A percentile compares a stretch with the other conserved stretches of the same genome.
Evolutionary conservation across 2,329 filamentous ascomycete species (phyloP).

Genomic region (Aspergillus fischeri): DNA sequence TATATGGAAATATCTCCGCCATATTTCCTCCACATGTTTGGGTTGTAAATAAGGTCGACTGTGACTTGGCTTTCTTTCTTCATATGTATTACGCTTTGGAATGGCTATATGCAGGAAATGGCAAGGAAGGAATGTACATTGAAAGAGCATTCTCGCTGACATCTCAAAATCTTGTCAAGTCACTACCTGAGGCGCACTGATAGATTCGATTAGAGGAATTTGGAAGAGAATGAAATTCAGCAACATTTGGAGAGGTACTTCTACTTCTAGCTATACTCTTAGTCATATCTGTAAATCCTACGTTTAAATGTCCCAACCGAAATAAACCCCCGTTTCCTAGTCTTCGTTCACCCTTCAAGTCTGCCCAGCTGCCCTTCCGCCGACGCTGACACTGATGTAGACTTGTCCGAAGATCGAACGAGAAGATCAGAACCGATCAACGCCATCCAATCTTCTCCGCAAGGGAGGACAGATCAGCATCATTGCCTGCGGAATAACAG

Average conservation of each 20-base stretch:
- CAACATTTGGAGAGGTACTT: background rate
- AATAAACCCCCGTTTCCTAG: background rate
- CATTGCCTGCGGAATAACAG: background rate
- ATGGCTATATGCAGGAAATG: background rate
- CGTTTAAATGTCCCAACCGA: background rate
- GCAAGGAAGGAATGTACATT: background rate
- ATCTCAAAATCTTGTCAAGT: background rate
- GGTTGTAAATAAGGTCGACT: background rate
- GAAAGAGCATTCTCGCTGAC: background rate
- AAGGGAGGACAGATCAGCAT: background rate
- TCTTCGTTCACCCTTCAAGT: background rate
- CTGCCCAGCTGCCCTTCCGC: background rate
- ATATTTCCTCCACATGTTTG: background rate
- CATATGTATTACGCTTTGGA: background rate
- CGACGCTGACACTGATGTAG: slow-evolving; percentile 4
- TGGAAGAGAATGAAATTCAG: background rate
- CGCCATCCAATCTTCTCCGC: background rate
- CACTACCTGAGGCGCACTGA: background rate
- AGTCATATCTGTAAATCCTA: background rate
- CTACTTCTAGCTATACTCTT: background rate
- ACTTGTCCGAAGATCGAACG: background rate
- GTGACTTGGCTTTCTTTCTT: background rate
- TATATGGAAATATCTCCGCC: background rate
- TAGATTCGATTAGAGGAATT: background rate
- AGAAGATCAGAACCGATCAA: background rate